Conservation (phyloP, 2,329 filamentous ascomycete genomes). For the Neocatenulostroma microsporum region DNA sequence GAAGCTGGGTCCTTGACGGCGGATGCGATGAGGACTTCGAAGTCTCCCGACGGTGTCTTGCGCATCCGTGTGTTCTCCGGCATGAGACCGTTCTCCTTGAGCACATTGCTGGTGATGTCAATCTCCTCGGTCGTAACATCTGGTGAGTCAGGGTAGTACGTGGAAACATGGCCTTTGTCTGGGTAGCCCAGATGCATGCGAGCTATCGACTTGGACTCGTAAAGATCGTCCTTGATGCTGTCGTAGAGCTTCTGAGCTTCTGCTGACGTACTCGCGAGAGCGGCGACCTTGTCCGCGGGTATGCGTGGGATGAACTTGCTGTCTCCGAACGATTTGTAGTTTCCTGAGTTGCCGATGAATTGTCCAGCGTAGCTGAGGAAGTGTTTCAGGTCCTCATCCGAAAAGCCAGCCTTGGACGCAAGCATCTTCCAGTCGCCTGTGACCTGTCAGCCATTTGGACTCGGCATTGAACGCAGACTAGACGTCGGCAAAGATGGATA, state of each 20-base stretch:
- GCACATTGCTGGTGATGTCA: conserved; percentile 37
- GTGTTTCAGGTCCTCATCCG: conserved; percentile 32
- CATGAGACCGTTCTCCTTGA: conserved; percentile 40
- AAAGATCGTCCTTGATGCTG: conserved; percentile 39
- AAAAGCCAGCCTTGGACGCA: conserved; percentile 36
- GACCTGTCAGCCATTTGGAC: conserved; percentile 11
- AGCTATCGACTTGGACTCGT: conserved; percentile 34
- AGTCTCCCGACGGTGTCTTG: conserved; percentile 37
- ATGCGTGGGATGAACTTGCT: conserved; percentile 47
- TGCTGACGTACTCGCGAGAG: conserved; percentile 36
- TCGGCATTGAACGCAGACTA: too few species aligned
- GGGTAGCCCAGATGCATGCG: conserved; percentile 45
- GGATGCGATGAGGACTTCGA: conserved; percentile 44
- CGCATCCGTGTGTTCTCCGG: conserved; percentile 45
- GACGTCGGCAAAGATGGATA: too few species aligned
- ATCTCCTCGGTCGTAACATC: conserved; percentile 44
- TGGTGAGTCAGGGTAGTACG: conserved; percentile 45
- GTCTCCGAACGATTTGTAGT: conserved; percentile 46
- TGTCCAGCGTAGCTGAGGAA: conserved; percentile 39
- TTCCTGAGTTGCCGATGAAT: conserved; percentile 49
- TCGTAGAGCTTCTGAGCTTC: conserved; percentile 35
- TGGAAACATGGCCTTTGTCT: conserved; percentile 40
- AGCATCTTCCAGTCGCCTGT: conserved; percentile 44
- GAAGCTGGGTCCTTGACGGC: conserved; percentile 33
- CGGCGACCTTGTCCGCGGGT: conserved; percentile 35